These are phyloP conservation scores for Monosporascus sp. DNA, from an alignment of 2,329 filamentous ascomycete genomes.

Conservation along the genomic window DNA sequence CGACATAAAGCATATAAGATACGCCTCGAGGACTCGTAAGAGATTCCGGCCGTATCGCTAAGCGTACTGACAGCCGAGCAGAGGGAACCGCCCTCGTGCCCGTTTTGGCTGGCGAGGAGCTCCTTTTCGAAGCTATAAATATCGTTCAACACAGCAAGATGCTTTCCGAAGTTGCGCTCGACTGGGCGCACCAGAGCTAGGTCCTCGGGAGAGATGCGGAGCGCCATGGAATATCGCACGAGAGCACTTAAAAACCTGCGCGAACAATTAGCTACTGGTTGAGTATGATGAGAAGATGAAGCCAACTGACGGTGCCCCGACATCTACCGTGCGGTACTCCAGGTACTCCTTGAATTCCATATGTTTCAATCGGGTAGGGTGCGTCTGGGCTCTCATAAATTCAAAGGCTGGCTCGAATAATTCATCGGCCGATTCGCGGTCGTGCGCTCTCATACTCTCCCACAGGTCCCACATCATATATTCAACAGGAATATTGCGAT, in stretches of 20 bases:
- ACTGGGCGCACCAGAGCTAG: conserved; percentile 13
- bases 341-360: conserved; percentile 26
- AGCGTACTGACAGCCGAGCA: conserved; percentile 27
- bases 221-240: conserved; percentile 28
- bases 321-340: conserved; percentile 29
- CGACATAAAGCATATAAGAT: conserved; percentile 10
- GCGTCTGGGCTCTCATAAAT: conserved; percentile 34
- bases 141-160: conserved; percentile 33
- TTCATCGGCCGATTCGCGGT: conserved; percentile 25
- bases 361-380: conserved; percentile 13
- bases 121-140: conserved; percentile 34
- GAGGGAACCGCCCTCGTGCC: conserved; percentile 22
- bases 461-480: conserved; percentile 32
- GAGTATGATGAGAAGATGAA: neutral
- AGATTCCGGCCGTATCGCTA: conserved; percentile 17
- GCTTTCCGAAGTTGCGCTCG: conserved; percentile 28
- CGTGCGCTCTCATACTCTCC: conserved; percentile 28
- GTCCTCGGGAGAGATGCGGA: conserved; percentile 21
- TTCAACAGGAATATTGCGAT: conserved; percentile 26
- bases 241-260: conserved; percentile 24
- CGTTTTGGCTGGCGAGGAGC: conserved; percentile 7
- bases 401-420: conserved; percentile 29
- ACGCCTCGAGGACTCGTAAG: conserved; percentile 7
- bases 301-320: conserved; percentile 28
- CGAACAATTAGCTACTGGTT: neutral